Evolutionary conservation across 169 alveolate genomes (phyloP).

Genomic region (Ichthyophthirius multifiliis): DNA sequence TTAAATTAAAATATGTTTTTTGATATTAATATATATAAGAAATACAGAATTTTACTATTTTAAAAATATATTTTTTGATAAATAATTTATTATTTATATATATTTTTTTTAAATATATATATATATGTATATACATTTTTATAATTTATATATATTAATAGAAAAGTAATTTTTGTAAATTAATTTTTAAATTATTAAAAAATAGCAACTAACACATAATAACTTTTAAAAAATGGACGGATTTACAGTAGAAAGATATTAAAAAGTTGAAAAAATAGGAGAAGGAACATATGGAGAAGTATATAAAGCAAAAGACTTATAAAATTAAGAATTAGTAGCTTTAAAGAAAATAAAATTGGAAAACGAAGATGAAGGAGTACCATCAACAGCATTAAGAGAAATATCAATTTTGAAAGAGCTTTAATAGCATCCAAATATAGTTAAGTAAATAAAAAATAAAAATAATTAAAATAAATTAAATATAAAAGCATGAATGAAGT

Average conservation of each 20-base stretch:
- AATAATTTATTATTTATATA: no score
- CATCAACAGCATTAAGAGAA: conserved; percentile 86
- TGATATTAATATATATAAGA: no score
- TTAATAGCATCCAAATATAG: conserved; percentile 72
- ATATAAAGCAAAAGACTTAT: conserved; percentile 65
- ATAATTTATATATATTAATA: no score
- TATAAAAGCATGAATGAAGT: conserved; percentile 54
- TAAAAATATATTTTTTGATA: no score
- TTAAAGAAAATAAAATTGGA: conserved; percentile 77
- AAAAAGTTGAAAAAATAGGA: conserved; percentile 75
- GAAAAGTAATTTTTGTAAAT: no score
- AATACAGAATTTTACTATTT: no score
- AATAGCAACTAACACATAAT: no score
- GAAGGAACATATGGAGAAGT: conserved; percentile 81
- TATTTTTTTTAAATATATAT: no score
- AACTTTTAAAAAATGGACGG: no score
- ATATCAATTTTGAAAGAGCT: conserved; percentile 73
- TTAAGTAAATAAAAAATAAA: conserved; percentile 41
- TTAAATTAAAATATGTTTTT: no score
- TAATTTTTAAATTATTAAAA: no score
- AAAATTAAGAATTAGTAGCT: conserved; percentile 71
- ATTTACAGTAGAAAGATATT: conserved; percentile 68
- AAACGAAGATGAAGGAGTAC: conserved; percentile 85
- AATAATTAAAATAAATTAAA: conserved; percentile 27
- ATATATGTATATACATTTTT: no score